Conservation (phyloP, 768 basidiomycete genomes). For the Boletus sp. region DNA sequence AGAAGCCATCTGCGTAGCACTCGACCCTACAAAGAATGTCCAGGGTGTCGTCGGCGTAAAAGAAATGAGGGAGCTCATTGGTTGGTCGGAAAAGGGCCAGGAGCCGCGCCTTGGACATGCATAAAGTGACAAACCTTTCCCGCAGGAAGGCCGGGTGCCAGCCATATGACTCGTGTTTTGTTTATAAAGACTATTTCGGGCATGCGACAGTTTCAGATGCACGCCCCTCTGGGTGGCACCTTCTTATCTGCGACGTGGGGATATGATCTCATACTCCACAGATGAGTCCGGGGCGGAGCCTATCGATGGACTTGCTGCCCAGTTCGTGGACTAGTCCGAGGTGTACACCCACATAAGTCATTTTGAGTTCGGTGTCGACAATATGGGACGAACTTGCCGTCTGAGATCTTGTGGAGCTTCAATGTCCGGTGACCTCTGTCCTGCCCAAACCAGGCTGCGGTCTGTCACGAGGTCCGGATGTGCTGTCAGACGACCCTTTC, state of each 20-base stretch:
- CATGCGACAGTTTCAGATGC: slow-evolving; percentile 15
- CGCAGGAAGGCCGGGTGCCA: slow-evolving; percentile 2
- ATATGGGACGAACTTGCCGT: slow-evolving; percentile 12
- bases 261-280: slow-evolving; percentile 12
- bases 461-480: slow-evolving; percentile 1
- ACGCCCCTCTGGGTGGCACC: slow-evolving; percentile 5
- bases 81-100: slow-evolving; percentile 48
- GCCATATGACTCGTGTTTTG: slow-evolving; percentile 7
- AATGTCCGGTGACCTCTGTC: slow-evolving; percentile 2
- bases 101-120: slow-evolving; percentile 14
- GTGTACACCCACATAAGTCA: not conserved
- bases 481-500: slow-evolving; percentile 16
- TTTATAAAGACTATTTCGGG: slow-evolving; percentile 14
- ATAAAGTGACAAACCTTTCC: slow-evolving; percentile 10
- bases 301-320: slow-evolving; percentile 5
- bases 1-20: slow-evolving; percentile 67
- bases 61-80: slow-evolving; percentile 73
- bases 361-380: slow-evolving; percentile 7
- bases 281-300: slow-evolving; percentile 1
- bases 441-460: not conserved
- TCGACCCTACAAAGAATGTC: slow-evolving; percentile 49
- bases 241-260: slow-evolving; percentile 23
- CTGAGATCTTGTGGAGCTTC: not conserved
- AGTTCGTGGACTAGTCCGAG: slow-evolving; percentile 11
- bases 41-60: slow-evolving; percentile 65